A percentile compares a stretch with the other conserved stretches of the same genome.
Evolutionary conservation across 1,284 basidiomycete genomes (phyloP).

Genomic region (Leccinum cinnamomeum): DNA sequence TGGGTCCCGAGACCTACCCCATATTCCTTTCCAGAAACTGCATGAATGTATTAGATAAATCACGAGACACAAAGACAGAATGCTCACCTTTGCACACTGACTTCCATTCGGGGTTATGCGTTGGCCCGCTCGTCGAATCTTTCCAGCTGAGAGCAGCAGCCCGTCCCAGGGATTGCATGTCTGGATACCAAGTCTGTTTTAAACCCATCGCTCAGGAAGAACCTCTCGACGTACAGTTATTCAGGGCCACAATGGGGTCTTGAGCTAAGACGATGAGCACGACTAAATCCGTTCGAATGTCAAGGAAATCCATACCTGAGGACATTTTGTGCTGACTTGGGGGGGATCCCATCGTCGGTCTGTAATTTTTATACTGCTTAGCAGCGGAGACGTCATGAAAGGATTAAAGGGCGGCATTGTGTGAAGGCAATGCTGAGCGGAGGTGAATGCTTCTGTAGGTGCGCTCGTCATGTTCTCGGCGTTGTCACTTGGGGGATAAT

Average conservation of each 20-base stretch:
- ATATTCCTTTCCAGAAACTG: slow-evolving; percentile 33
- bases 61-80: slow-evolving; percentile 8
- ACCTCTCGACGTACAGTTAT: slow-evolving; percentile 40
- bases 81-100: slow-evolving; percentile 56
- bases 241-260: slow-evolving; percentile 42
- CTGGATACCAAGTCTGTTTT: slow-evolving; percentile 35
- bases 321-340: slow-evolving; percentile 26
- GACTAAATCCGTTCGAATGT: neutral
- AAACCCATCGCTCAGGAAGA: neutral
- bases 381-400: slow-evolving; percentile 21
- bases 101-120: slow-evolving; percentile 55
- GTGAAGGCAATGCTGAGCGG: slow-evolving; percentile 33
- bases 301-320: slow-evolving; percentile 19
- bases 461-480: slow-evolving; percentile 33
- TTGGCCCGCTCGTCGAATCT: slow-evolving; percentile 46
- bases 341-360: slow-evolving; percentile 15
- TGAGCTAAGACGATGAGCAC: slow-evolving; percentile 24
- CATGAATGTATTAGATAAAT: slow-evolving; percentile 16
- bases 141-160: slow-evolving; percentile 52
- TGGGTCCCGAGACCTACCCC: slow-evolving; percentile 39
- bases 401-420: slow-evolving; percentile 30
- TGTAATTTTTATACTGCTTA: slow-evolving; percentile 30
- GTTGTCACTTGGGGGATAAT: slow-evolving; percentile 29
- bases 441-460: slow-evolving; percentile 24
- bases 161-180: slow-evolving; percentile 48